Evolutionary conservation across 2,329 filamentous ascomycete species (phyloP), one percentile per base, ranked within the genome.

Genomic region (Ophiostoma triangulosporum): DNA sequence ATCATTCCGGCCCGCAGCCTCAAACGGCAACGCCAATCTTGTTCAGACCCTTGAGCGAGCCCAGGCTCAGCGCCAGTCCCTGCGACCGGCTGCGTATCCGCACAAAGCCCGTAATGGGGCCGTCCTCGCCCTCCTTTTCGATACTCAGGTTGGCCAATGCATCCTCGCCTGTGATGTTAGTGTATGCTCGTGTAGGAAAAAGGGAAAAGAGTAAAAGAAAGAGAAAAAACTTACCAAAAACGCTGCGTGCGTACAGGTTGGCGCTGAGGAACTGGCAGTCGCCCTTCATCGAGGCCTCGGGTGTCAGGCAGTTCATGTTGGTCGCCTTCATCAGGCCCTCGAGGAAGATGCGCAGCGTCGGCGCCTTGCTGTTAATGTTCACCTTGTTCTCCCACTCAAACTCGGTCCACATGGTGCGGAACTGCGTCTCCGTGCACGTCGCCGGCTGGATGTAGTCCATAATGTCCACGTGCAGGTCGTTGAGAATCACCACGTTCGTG

Each of bases 341-440:
- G 59, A 98, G 73, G 80, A 98, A 98, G 20, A 94, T 88, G 50
- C 91, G 81, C 57, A 98, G 75, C 27, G 81, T 85, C 74, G 91
- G 95, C 60, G 88, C 88, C 76, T 96, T 97, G 59, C 88, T 94
- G 71, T 96, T 96, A 73, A 98, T 97, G 73, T 98, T 98, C 69
- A 98, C 91, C 79, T 98, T 98, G 74, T 98, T 98, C 76, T 98
- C 93, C 93, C 93, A 98, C 68, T 98, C 93, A 61, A 98, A 98
- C 66, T 98, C 93, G 35, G 93, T 98, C 93, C 93, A 98, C 93
- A 98, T 98, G n/a, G 88, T 95, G 56, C 93, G 82, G 83, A 98
- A 98, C 64, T 97, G 89, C 11, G 91, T 96, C 74, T 98, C 93
- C 4, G 88, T 93, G 75, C 93, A 98, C 15, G 89, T 84, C 6